These are phyloP conservation scores for Begonia fuchsioides DNA, from an alignment of 306 rosid species.

Conservation along the genomic window DNA sequence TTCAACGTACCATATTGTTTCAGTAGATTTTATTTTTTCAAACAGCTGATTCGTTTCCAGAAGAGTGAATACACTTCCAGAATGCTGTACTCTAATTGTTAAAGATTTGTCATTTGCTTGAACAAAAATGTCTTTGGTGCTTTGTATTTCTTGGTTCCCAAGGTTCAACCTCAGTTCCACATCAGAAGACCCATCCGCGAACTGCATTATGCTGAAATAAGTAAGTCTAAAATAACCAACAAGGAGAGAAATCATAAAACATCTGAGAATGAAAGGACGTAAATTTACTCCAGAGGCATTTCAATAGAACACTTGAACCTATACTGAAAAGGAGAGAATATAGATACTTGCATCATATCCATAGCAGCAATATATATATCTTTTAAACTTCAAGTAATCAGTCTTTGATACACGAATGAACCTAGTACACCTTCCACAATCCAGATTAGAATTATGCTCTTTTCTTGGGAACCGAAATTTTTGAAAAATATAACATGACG, in stretches of 20 bases:
- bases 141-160: conserved; percentile 25
- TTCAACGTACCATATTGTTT: conserved; percentile 77
- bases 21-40: conserved; percentile 67
- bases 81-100: conserved; percentile 31
- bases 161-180: conserved; percentile 61
- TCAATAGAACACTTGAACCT: not conserved
- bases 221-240: not conserved
- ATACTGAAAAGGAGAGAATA: not conserved
- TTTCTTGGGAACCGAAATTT: too few species aligned
- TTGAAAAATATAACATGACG: too few species aligned
- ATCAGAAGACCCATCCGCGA: conserved; percentile 64
- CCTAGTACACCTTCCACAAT: too few species aligned
- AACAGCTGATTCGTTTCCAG: conserved; percentile 57
- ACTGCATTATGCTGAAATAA: conserved; percentile 39
- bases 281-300: too few species aligned
- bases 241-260: not conserved
- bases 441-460: too few species aligned
- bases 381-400: not conserved
- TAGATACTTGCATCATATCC: too few species aligned
- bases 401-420: not conserved
- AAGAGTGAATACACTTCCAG: conserved; percentile 50
- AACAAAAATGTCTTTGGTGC: conserved; percentile 40
- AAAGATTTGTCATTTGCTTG: conserved; percentile 51
- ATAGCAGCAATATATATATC: not conserved
- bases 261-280: too few species aligned